phyloP scores from a whole-genome alignment of 768 basidiomycete species.

The Russula vinacea region DNA sequence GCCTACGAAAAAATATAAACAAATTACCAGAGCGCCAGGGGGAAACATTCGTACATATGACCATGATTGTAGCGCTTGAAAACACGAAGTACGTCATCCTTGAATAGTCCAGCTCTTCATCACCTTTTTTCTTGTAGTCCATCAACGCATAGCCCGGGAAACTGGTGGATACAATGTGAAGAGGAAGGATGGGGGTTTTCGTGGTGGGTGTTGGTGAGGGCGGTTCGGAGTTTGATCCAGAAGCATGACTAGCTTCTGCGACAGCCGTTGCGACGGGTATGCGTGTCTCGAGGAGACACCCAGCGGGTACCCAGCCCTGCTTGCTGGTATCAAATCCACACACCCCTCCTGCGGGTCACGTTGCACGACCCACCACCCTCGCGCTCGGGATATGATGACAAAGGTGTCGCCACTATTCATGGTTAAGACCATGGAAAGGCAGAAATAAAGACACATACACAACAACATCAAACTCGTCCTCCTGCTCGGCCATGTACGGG shows the following conservation, averaged over 20 bases:
- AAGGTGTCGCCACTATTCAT: conserved; percentile 80
- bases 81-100: conserved; percentile 85
- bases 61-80: conserved; percentile 99
- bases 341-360: conserved; percentile 81
- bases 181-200: conserved; percentile 80
- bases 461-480: conserved; percentile 96
- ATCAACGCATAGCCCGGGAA: conserved; percentile 95
- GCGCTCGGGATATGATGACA: conserved; percentile 87
- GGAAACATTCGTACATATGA: conserved; percentile 61
- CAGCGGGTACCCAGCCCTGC: conserved; percentile 97
- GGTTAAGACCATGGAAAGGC: conserved; percentile 22
- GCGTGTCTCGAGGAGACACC: conserved; percentile 90
- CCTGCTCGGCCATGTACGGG: conserved; percentile 97
- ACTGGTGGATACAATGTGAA: conserved; percentile 93
- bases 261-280: conserved; percentile 87
- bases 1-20: conserved; percentile 48
- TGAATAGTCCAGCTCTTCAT: conserved; percentile 87
- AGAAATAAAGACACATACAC: conserved; percentile 58
- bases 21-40: conserved; percentile 19
- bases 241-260: conserved; percentile 71
- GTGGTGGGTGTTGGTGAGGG: conserved; percentile 31
- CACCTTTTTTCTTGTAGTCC: conserved; percentile 93
- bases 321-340: conserved; percentile 70
- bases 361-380: conserved; percentile 99
- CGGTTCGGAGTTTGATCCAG: conserved; percentile 41